Evolutionary conservation across 352 stramenopile species (phyloP), one percentile per base, ranked within the genome.

Genomic region (Globisporangium paroecandrum): DNA sequence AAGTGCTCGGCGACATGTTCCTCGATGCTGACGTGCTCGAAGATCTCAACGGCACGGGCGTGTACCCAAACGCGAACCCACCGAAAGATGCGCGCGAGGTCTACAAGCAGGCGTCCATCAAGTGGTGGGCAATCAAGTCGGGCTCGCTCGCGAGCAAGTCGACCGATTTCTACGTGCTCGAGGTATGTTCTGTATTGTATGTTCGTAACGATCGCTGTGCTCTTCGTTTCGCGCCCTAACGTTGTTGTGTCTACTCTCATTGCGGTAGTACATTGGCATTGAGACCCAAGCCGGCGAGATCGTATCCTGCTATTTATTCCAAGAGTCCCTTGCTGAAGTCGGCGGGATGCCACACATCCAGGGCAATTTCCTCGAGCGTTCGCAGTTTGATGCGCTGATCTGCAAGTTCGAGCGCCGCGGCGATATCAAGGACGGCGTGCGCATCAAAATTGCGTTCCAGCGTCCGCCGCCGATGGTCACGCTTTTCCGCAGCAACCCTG

Each of bases 111-210:
- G 85, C 86, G 3, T 74, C 86, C 34, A 93, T 96, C 73, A 96
- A 96, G 76, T 96, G 88, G 88, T 96, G 86, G 85, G 86, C 88
- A 24, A 86, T 93, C 69, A 93, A 94, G 70, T 96, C 88, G 1
- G 85, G 87, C 36, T 77, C 82, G 10, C 73, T 93, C 15, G 85
- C 77, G 43, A 90, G 71, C 74, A 96, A 96, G 58, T 91, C 88
- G 49, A 89, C 83, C 9, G 88, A 96, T 59, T 94, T 93, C 68
- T 93, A 94, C 72, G 83, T 94, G 12, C 72, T 96, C 49, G 88
- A 96, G 51, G 75, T 78, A 25, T n/a, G 55, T 61, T 22, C 18
- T 49, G 15, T 36, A 65, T 66, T 18, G 68, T 77, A 63, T 68
- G 53, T 36, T 20, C 20, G 51, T 49, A 18, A 53, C 47, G n/a